Evolutionary conservation across 495 filamentous ascomycete species (phyloP), one percentile per base, ranked within the genome.

Genomic region (Coniosporium apollinis): DNA sequence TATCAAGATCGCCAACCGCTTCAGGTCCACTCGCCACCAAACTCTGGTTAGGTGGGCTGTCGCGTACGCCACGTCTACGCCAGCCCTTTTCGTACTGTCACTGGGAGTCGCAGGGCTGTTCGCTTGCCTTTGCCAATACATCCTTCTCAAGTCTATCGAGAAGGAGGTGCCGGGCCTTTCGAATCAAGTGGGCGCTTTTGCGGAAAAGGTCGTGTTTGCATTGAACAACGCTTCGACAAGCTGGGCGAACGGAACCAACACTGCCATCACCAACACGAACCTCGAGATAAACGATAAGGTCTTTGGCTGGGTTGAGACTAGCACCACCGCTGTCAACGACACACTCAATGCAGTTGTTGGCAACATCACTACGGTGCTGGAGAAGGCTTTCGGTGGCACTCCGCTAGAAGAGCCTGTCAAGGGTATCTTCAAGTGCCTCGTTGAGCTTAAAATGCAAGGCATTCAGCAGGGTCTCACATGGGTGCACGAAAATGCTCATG

Each of bases 401-500:
- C 37, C 81, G 17, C 73, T 92, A 25, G 65, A 77, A 39, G 65
- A 70, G 3, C 79, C 84, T 0, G 66, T 92, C 30, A 58, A 67
- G 26, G 79, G 76, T 3, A 62, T 92, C 13, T 69, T 59, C 35
- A 52, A 59, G 34, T 61, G 58, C 39, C 46, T 61, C 24, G 44
- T 61, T 19, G 24, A 48, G 3, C 34, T 61, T n/a, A 61, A 61
- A 39, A 43, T 61, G 21, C 33, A 45, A 37, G 47, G 72, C 8
- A 66, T 96, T 42, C 65, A 96, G 50, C 74, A 76, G 44, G 89
- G 79, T 6, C 69, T 96, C 0, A 91, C 80, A 0, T 97, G 85
- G 84, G 76, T 91, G 21, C 64, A 74, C 38, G 76, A 96, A 45
- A 51, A 94, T 45, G 85, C 91, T 1, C 70, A 91, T 33, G 66